These are phyloP conservation scores for Colletotrichum zoysiae DNA, from an alignment of 2,329 filamentous ascomycete genomes.

Conservation along the genomic window DNA sequence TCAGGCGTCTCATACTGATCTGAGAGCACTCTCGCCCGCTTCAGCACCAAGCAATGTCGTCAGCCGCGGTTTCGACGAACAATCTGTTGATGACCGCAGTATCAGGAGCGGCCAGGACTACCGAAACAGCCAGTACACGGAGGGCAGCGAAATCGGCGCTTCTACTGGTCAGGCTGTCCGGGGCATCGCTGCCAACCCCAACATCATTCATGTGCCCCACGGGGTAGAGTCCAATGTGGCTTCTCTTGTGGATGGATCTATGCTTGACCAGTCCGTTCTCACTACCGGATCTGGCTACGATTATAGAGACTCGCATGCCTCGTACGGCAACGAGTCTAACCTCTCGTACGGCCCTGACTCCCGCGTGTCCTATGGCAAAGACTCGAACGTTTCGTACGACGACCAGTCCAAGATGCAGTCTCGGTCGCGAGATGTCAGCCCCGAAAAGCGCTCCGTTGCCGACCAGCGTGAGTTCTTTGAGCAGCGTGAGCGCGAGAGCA, in stretches of 20 bases:
- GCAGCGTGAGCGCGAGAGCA: slow-evolving; percentile 56
- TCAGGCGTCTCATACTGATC: slow-evolving; percentile 55
- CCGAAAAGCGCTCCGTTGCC: slow-evolving; percentile 58
- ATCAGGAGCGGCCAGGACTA: slow-evolving; percentile 68
- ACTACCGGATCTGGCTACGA: slow-evolving; percentile 64
- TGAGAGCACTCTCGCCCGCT: slow-evolving; percentile 59
- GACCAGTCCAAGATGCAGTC: slow-evolving; percentile 48
- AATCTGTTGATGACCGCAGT: slow-evolving; percentile 67
- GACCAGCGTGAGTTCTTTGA: slow-evolving; percentile 55
- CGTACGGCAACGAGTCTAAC: slow-evolving; percentile 59
- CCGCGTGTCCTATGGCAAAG: slow-evolving; percentile 46
- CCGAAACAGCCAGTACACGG: slow-evolving; percentile 62
- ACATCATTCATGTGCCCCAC: slow-evolving; percentile 78
- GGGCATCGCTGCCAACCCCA: slow-evolving; percentile 78
- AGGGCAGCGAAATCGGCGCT: slow-evolving; percentile 69
- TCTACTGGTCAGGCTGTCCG: slow-evolving; percentile 78
- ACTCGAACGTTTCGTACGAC: slow-evolving; percentile 55
- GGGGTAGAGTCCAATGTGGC: slow-evolving; percentile 92
- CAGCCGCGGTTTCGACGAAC: slow-evolving; percentile 66
- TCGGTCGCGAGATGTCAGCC: slow-evolving; percentile 52
- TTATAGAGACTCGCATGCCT: slow-evolving; percentile 37
- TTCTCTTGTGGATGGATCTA: slow-evolving; percentile 83
- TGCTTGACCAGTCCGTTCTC: slow-evolving; percentile 75
- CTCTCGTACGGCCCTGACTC: slow-evolving; percentile 46
- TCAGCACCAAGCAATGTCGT: slow-evolving; percentile 68